Evolutionary conservation across 257 asterid genomes (phyloP).

Genomic region (Hygrophila difformis): DNA sequence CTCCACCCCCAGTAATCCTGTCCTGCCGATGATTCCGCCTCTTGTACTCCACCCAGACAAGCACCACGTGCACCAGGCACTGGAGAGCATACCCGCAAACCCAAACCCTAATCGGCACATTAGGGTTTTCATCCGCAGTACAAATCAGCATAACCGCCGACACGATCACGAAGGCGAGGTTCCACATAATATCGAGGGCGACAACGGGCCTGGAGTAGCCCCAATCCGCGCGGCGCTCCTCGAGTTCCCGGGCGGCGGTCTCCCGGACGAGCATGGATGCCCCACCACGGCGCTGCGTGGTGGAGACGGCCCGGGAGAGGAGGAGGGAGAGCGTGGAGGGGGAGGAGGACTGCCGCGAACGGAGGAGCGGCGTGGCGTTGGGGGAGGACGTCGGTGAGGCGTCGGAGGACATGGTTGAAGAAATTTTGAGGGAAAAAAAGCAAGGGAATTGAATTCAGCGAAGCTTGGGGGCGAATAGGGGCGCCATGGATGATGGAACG

Average conservation of each 20-base stretch:
- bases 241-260: conserved; percentile 94
- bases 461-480: conserved; percentile 11
- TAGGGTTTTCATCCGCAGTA: conserved; percentile 49
- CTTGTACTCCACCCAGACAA: conserved; percentile 68
- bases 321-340: conserved; percentile 52
- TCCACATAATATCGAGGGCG: conserved; percentile 87
- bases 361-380: conserved; percentile 56
- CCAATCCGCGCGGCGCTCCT: conserved; percentile 95
- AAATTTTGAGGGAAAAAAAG: too few relatives aligned
- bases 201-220: conserved; percentile 91
- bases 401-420: conserved; percentile 26
- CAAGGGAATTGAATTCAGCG: not conserved
- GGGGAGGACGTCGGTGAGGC: conserved; percentile 10
- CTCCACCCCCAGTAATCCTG: conserved; percentile 19
- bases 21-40: conserved; percentile 34
- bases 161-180: conserved; percentile 69
- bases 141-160: conserved; percentile 51
- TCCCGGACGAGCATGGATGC: conserved; percentile 80
- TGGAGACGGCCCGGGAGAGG: conserved; percentile 61
- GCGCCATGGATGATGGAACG: conserved; percentile 19
- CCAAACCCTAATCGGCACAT: conserved; percentile 90
- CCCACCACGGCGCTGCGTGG: conserved; percentile 60
- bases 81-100: conserved; percentile 73
- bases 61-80: conserved; percentile 76
- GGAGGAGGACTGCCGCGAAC: conserved; percentile 31